Evolutionary conservation across 2,329 filamentous ascomycete species (phyloP).

Genomic region (Xylaria polymorpha): DNA sequence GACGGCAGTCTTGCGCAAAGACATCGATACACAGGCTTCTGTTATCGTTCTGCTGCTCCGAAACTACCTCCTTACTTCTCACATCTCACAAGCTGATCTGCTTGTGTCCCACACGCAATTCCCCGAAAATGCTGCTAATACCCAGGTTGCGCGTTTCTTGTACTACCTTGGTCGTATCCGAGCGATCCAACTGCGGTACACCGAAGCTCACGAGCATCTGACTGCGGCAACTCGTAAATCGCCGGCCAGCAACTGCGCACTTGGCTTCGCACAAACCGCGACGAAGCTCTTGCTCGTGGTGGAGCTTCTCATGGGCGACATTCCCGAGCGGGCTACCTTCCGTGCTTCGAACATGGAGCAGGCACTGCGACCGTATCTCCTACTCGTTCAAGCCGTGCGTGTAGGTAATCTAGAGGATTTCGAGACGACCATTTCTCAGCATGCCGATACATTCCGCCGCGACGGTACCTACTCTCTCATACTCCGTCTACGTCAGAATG

Average conservation of each 20-base stretch:
- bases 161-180: slow-evolving; percentile 98
- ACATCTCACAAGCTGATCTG: slow-evolving; percentile 96
- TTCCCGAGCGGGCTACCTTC: slow-evolving; percentile 94
- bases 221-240: slow-evolving; percentile 95
- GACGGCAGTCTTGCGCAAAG: slow-evolving; percentile 96
- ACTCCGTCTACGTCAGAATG: slow-evolving; percentile 93
- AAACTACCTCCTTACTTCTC: slow-evolving; percentile 95
- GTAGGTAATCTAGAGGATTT: slow-evolving; percentile 97
- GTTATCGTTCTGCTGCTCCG: slow-evolving; percentile 94
- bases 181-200: slow-evolving; percentile 95
- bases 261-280: slow-evolving; percentile 94
- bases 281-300: slow-evolving; percentile 97
- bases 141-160: slow-evolving; percentile 95
- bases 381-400: slow-evolving; percentile 93
- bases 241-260: slow-evolving; percentile 86
- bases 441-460: slow-evolving; percentile 86
- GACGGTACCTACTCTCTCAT: slow-evolving; percentile 97
- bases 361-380: slow-evolving; percentile 90
- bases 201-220: slow-evolving; percentile 94
- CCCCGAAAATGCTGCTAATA: slow-evolving; percentile 93
- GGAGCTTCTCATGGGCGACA: slow-evolving; percentile 97
- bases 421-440: slow-evolving; percentile 82
- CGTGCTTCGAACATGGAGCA: slow-evolving; percentile 88
- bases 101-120: slow-evolving; percentile 96
- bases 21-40: slow-evolving; percentile 95